A percentile compares a stretch with the other conserved stretches of the same genome.
phyloP scores from a whole-genome alignment of 192 early-diverging fungal genomes.

The Backusella tarrabulga region DNA sequence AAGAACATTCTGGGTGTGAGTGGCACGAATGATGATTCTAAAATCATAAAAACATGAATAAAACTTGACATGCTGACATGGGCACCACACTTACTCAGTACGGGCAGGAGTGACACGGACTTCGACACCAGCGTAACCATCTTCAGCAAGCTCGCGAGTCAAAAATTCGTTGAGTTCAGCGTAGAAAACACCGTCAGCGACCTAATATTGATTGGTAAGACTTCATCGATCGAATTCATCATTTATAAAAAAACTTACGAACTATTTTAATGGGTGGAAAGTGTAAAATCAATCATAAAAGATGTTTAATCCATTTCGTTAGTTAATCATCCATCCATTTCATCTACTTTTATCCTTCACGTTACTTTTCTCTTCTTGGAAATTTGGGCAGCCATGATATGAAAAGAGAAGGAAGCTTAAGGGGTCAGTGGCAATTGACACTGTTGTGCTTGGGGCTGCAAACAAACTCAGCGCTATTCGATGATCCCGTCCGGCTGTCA shows the following conservation, averaged over 20 bases:
- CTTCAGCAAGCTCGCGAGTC: constrained; percentile 92
- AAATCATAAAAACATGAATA: neutral
- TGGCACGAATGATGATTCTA: constrained; percentile 96
- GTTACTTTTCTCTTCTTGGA: constrained; percentile 77
- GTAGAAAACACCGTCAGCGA: constrained; percentile 99
- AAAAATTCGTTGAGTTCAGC: constrained; percentile 99
- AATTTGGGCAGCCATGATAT: constrained; percentile 51
- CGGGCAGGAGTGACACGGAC: constrained; percentile 98
- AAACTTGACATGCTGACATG: neutral
- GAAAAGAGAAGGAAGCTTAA: constrained; percentile 20
- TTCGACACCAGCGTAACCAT: constrained; percentile 99
- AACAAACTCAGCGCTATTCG: neutral
- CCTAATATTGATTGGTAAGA: constrained; percentile 18
- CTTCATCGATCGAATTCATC: neutral
- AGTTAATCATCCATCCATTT: neutral
- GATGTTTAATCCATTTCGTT: neutral
- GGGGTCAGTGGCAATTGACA: constrained; percentile 2
- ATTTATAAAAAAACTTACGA: constrained; percentile 20
- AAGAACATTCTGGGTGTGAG: constrained; percentile 96
- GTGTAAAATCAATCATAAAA: neutral
- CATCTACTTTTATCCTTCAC: neutral
- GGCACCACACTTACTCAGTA: constrained; percentile 62
- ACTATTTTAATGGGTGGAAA: neutral
- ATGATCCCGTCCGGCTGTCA: neutral
- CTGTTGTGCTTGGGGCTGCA: neutral